phyloP scores from a whole-genome alignment of 202 grass and related monocot species.

The Carex arenaria region DNA sequence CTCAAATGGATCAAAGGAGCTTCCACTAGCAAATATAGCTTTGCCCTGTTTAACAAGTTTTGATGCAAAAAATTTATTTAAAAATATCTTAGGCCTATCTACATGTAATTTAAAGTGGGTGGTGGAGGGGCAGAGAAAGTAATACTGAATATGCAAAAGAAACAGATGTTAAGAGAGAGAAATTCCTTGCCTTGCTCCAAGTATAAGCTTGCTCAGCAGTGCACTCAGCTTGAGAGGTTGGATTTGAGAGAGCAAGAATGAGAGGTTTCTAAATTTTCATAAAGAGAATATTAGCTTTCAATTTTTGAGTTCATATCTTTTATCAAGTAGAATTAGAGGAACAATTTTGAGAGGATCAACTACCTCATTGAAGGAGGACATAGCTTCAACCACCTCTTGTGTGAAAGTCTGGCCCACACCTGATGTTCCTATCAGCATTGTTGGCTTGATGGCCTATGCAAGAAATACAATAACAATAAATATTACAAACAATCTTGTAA shows the following conservation, averaged over 20 bases:
- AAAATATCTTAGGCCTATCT: background rate
- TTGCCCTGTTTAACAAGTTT: slow-evolving; percentile 43
- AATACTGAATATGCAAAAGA: slow-evolving; percentile 7
- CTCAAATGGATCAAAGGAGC: slow-evolving; percentile 74
- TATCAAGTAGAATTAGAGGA: slow-evolving; percentile 1
- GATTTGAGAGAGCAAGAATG: slow-evolving; percentile 70
- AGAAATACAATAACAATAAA: slow-evolving; percentile 14
- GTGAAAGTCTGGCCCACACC: slow-evolving; percentile 97
- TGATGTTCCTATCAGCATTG: slow-evolving; percentile 85
- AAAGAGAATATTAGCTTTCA: slow-evolving; percentile 1
- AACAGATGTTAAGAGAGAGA: background rate
- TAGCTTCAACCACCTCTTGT: slow-evolving; percentile 80
- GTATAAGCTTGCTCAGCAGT: slow-evolving; percentile 96
- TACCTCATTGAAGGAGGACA: slow-evolving; percentile 81
- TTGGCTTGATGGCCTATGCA: slow-evolving; percentile 78
- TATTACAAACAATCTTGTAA: background rate
- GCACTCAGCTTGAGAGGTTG: slow-evolving; percentile 80
- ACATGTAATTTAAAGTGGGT: background rate
- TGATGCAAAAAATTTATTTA: background rate
- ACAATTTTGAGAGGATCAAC: slow-evolving; percentile 4
- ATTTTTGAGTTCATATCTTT: slow-evolving; percentile 15
- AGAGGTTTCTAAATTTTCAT: slow-evolving; percentile 48
- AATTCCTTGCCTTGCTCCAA: slow-evolving; percentile 76
- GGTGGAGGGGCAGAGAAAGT: background rate
- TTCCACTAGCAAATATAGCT: slow-evolving; percentile 74